Evolutionary conservation across 352 stramenopile species (phyloP).

Genomic region (Elongisporangium prolatum): DNA sequence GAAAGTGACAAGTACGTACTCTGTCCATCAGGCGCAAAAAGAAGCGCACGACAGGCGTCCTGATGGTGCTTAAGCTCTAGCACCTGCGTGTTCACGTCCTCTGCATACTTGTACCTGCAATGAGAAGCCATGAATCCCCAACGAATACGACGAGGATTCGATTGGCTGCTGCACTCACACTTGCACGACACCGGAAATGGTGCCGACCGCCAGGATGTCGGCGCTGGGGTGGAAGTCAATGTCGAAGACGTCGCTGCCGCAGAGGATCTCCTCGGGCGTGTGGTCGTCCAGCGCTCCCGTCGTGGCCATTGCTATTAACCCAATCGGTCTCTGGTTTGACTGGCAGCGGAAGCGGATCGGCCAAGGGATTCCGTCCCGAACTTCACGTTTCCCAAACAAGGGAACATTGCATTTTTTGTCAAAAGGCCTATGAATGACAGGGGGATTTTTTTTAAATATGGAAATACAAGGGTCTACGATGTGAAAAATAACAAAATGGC

Average conservation of each 20-base stretch:
- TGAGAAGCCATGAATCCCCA: constrained; percentile 3
- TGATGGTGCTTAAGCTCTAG: constrained; percentile 75
- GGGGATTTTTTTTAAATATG: constrained; percentile 1
- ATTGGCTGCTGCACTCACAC: constrained; percentile 30
- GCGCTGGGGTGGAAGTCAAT: constrained; percentile 79
- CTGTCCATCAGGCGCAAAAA: constrained; percentile 76
- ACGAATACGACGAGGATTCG: constrained; percentile 1
- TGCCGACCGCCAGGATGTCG: constrained; percentile 68
- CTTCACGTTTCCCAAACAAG: neutral
- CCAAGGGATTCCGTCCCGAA: constrained; percentile 1
- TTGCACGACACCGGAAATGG: constrained; percentile 78
- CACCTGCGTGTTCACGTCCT: constrained; percentile 62
- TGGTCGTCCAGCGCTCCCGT: constrained; percentile 73
- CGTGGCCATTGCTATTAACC: constrained; percentile 4
- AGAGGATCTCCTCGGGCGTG: constrained; percentile 74
- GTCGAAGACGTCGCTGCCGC: constrained; percentile 75
- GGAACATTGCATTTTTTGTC: constrained; percentile 1
- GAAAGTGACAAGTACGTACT: constrained; percentile 28
- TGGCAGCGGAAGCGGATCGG: constrained; percentile 9
- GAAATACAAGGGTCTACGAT: constrained; percentile 6
- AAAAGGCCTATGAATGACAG: neutral
- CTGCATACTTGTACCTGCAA: constrained; percentile 74
- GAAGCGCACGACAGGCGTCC: constrained; percentile 57
- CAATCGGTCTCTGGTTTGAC: constrained; percentile 15
- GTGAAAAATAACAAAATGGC: constrained; percentile 5